Evolutionary conservation across 2,329 filamentous ascomycete species (phyloP).

Genomic region (Talaromyces sp.): DNA sequence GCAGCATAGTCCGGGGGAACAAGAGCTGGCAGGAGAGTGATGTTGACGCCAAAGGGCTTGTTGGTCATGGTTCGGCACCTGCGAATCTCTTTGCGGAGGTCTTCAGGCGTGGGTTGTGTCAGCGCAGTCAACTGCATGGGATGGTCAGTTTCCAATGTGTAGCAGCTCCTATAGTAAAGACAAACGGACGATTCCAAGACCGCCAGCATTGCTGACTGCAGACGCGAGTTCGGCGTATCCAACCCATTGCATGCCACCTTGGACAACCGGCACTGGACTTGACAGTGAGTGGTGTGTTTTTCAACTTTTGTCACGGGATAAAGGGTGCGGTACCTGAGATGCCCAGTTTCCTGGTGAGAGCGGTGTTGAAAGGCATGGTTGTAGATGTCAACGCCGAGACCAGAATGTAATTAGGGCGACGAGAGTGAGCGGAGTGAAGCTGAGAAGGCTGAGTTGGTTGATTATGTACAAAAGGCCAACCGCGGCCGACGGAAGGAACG

Average conservation of each 20-base stretch:
- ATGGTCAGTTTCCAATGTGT: neutral
- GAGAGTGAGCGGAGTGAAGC: neutral
- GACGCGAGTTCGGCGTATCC: constrained; percentile 49
- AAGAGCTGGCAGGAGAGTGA: constrained; percentile 86
- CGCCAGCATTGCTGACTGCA: constrained; percentile 51
- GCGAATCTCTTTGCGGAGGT: constrained; percentile 87
- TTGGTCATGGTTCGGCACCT: constrained; percentile 68
- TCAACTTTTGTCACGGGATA: neutral
- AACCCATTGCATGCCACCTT: constrained; percentile 54
- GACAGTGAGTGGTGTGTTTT: neutral
- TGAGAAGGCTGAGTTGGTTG: neutral
- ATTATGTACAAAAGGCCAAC: neutral
- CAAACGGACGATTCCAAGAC: constrained; percentile 45
- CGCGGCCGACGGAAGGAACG: neutral
- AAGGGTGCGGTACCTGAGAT: constrained; percentile 33
- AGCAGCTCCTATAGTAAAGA: neutral
- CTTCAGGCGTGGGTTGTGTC: constrained; percentile 87
- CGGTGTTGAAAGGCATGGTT: constrained; percentile 61
- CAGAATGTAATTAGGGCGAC: neutral
- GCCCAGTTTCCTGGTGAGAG: constrained; percentile 56
- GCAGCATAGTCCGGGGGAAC: constrained; percentile 87
- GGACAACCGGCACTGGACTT: constrained; percentile 41
- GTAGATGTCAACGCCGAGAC: neutral
- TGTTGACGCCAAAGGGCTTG: constrained; percentile 77
- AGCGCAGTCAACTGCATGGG: constrained; percentile 49